Base-by-base conservation (phyloP, 495 filamentous ascomycete species). In the Aspergillus ellipticus region DNA sequence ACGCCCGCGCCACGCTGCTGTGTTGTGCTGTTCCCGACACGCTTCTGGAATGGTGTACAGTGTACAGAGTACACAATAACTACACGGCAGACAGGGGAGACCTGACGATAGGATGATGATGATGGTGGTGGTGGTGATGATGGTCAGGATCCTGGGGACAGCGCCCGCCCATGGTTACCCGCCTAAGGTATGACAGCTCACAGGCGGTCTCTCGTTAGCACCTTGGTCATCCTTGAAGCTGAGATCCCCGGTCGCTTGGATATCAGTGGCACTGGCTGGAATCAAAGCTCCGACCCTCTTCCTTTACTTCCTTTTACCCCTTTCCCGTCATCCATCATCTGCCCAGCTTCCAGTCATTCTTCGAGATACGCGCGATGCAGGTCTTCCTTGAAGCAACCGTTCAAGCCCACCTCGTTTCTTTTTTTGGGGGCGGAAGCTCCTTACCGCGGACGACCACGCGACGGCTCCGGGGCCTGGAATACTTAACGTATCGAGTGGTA, bases 1-100 rank as follows among this genome's bases (percentile, higher is more conserved):
- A 39, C 6, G 28, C 45, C 45, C 22, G 45, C 45, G 45, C 45
- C 45, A 48, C 45, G 45, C 45, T 48, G 45, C 45, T 48, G 45
- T 28, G 16, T 42, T 42, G 16, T 42, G 41, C 8, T 42, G 20
- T 26, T 24, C 35, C 35, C 11, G 35, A 39, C 35, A 39, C 35
- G 35, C 35, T 39, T 39, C 35, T 39, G 35, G 35, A 39, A 39
- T 35, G 33, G 33, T 35, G 33, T 5, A 10, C 4, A 35, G n/a
- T n/a, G n/a, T n/a, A n/a, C n/a, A n/a, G n/a, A n/a, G n/a, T n/a
- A n/a, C n/a, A n/a, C n/a, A n/a, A n/a, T n/a, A n/a, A n/a, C n/a
- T n/a, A n/a, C n/a, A n/a, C n/a, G n/a, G n/a, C 28, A 31, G 28
- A 5, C 28, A 31, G 9, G 31, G 31, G 31, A 33, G 31, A 33